These are phyloP conservation scores for Pascua sp. DNA, from an alignment of 1,284 basidiomycete genomes.

Conservation along the genomic window DNA sequence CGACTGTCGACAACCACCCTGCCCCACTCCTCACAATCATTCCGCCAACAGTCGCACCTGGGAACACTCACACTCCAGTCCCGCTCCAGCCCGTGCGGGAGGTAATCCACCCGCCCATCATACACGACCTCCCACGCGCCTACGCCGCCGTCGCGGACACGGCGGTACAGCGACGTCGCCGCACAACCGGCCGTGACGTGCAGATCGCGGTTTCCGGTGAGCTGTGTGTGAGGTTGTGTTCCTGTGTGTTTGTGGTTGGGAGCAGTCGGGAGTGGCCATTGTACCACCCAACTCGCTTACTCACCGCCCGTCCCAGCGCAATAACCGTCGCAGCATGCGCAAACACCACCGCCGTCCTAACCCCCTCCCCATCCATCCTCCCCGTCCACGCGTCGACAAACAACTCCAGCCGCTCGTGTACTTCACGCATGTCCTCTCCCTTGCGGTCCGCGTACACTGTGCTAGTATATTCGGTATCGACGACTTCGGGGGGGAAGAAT, in stretches of 20 bases:
- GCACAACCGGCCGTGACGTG: constrained; percentile 46
- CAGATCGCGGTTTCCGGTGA: constrained; percentile 17
- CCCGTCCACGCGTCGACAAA: constrained; percentile 40
- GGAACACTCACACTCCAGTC: constrained; percentile 43
- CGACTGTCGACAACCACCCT: too few species aligned
- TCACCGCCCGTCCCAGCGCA: constrained; percentile 46
- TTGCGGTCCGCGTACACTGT: constrained; percentile 49
- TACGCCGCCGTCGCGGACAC: constrained; percentile 24
- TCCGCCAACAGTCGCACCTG: too few species aligned
- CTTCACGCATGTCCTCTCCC: constrained; percentile 50
- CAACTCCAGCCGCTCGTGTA: constrained; percentile 45
- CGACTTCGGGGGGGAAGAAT: constrained; percentile 32
- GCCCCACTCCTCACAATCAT: too few species aligned
- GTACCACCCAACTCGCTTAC: constrained; percentile 23
- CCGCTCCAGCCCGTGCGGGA: constrained; percentile 46
- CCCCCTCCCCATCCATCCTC: constrained; percentile 41
- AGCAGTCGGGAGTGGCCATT: too few species aligned
- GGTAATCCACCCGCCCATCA: constrained; percentile 44
- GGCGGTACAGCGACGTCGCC: constrained; percentile 40
- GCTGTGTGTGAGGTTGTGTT: constrained; percentile 7
- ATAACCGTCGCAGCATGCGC: constrained; percentile 54
- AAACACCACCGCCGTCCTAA: constrained; percentile 49
- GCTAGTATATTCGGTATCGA: constrained; percentile 42
- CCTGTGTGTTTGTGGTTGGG: too few species aligned
- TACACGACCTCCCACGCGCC: constrained; percentile 42